Evolutionary conservation across 1,284 basidiomycete species (phyloP).

Genomic region (Austroboletus novae-zelandiae): DNA sequence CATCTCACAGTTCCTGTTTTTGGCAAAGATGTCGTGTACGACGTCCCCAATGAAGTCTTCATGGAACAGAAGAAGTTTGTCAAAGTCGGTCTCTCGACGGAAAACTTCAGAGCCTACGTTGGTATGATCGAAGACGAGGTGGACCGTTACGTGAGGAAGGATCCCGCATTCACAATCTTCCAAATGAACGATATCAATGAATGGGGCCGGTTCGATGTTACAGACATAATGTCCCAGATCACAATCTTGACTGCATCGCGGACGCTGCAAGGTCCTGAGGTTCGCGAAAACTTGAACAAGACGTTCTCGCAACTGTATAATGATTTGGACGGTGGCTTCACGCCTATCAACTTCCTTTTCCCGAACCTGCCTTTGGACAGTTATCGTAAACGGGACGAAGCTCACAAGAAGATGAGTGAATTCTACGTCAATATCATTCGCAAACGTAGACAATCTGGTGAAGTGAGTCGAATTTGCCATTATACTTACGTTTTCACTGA

Average conservation of each 20-base stretch:
- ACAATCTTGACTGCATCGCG: slow-evolving; percentile 94
- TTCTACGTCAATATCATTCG: slow-evolving; percentile 91
- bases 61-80: slow-evolving; percentile 99
- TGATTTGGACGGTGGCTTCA: slow-evolving; percentile 92
- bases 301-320: slow-evolving; percentile 85
- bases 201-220: slow-evolving; percentile 73
- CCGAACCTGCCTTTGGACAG: slow-evolving; percentile 90
- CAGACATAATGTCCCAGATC: slow-evolving; percentile 84
- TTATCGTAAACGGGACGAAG: slow-evolving; percentile 84
- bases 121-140: slow-evolving; percentile 89
- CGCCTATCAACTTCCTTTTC: slow-evolving; percentile 92
- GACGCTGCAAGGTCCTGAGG: slow-evolving; percentile 91
- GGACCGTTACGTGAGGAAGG: slow-evolving; percentile 64
- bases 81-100: slow-evolving; percentile 90
- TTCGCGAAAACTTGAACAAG: slow-evolving; percentile 79
- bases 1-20: slow-evolving; percentile 91
- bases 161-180: slow-evolving; percentile 56
- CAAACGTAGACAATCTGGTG: slow-evolving; percentile 61
- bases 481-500: slow-evolving; percentile 5
- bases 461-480: slow-evolving; percentile 31
- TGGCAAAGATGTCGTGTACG: slow-evolving; percentile 97
- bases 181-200: slow-evolving; percentile 63
- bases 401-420: slow-evolving; percentile 91
- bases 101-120: slow-evolving; percentile 91
- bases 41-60: slow-evolving; percentile 92